These are phyloP conservation scores for Talaromyces atroroseus DNA, from an alignment of 2,329 filamentous ascomycete species.

Conservation along the genomic window DNA sequence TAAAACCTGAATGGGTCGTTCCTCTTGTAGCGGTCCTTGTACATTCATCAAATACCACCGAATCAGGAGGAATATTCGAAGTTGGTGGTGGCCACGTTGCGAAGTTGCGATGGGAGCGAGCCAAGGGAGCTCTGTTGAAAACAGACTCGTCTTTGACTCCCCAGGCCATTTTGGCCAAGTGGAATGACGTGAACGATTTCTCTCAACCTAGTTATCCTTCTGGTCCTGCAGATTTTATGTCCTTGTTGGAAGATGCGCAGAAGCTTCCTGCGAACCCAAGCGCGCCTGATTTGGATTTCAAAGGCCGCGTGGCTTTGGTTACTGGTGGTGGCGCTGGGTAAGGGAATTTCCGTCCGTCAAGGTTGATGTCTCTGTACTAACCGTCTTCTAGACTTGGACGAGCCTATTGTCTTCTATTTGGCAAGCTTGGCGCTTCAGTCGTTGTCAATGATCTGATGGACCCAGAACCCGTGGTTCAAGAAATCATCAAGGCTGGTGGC, in stretches of 20 bases:
- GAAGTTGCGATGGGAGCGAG: slow-evolving; percentile 92
- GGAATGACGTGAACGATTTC: slow-evolving; percentile 83
- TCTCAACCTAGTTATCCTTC: slow-evolving; percentile 74
- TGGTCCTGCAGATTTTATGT: slow-evolving; percentile 82
- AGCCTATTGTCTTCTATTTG: slow-evolving; percentile 81
- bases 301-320: slow-evolving; percentile 76
- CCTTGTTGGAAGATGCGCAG: slow-evolving; percentile 74
- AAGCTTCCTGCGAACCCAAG: slow-evolving; percentile 67
- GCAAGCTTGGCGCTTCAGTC: slow-evolving; percentile 74
- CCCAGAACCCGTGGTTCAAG: slow-evolving; percentile 82
- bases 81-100: slow-evolving; percentile 86
- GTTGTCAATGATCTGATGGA: slow-evolving; percentile 96
- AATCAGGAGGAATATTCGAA: slow-evolving; percentile 89
- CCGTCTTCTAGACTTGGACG: slow-evolving; percentile 65
- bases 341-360: slow-evolving; percentile 21
- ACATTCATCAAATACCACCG: slow-evolving; percentile 74
- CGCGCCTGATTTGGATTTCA: slow-evolving; percentile 72
- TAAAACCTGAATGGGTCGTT: slow-evolving; percentile 93
- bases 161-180: slow-evolving; percentile 80
- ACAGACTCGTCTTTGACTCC: slow-evolving; percentile 84
- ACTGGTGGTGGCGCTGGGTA: slow-evolving; percentile 80
- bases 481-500: slow-evolving; percentile 85
- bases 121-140: slow-evolving; percentile 82
- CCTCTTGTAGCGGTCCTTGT: slow-evolving; percentile 84
- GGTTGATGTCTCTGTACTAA: background rate